Conservation (phyloP, 2,329 filamentous ascomycete species). For the Blumeriella jaapii region DNA sequence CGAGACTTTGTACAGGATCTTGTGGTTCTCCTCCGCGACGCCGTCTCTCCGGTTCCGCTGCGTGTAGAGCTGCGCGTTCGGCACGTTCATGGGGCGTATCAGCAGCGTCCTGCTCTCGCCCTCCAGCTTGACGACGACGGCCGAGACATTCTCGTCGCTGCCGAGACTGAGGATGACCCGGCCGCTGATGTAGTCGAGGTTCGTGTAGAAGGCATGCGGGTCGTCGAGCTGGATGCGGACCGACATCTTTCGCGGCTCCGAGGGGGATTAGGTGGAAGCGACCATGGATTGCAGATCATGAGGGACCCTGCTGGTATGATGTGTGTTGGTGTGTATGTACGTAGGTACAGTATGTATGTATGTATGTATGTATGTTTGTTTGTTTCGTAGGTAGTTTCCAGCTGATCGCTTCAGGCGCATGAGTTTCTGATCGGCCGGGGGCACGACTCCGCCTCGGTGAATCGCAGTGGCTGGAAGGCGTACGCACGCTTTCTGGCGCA, state of each 20-base stretch:
- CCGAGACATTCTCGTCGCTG: conserved; percentile 58
- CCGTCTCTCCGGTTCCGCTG: conserved; percentile 13
- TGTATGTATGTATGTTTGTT: too few relatives aligned
- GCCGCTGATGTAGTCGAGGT: conserved; percentile 63
- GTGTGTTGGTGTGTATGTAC: too few relatives aligned
- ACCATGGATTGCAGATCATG: conserved; percentile 4
- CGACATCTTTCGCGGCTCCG: conserved; percentile 39
- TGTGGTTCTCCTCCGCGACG: conserved; percentile 47
- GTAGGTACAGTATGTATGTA: too few relatives aligned
- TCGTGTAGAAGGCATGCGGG: conserved; percentile 63
- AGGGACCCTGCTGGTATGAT: too few relatives aligned
- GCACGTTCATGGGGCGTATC: conserved; percentile 15
- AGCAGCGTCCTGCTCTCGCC: conserved; percentile 60
- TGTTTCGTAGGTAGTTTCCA: too few relatives aligned
- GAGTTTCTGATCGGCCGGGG: not conserved
- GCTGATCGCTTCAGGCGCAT: too few relatives aligned
- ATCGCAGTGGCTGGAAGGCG: not conserved
- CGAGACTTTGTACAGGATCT: conserved; percentile 64
- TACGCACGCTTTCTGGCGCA: conserved; percentile 8
- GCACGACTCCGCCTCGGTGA: conserved; percentile 11
- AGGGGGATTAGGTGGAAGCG: not conserved
- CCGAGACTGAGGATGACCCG: conserved; percentile 44
- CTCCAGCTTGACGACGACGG: conserved; percentile 72
- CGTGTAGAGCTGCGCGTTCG: conserved; percentile 10
- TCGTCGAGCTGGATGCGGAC: conserved; percentile 56